Base-by-base conservation (phyloP, 495 filamentous ascomycete species). In the Daldinia caldariorum region DNA sequence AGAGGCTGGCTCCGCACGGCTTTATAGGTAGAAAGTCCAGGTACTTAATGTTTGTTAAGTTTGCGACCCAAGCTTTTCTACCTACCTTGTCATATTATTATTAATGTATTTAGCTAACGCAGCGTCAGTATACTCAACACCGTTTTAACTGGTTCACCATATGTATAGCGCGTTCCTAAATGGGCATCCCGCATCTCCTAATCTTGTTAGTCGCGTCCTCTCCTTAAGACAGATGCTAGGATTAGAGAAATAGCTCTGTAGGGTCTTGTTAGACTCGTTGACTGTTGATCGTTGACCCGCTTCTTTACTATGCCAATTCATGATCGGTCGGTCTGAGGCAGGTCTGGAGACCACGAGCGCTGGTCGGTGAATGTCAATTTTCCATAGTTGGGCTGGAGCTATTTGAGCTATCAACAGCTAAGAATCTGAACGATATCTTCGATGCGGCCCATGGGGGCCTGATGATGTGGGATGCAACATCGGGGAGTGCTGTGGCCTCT, bases 1-100 rank as follows among this genome's bases (percentile, higher is more conserved):
- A 32, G 57, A 35, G 22, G 26, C 47, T 59, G 60, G 56, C 69
- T 72, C 69, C 69, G 69, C 69, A 72, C 41, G 63, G 60, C 63
- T 71, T 71, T 58, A 55, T 66, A 66, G 53, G 26, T 66, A 66
- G 16, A 53, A 61, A 26, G 37, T 65, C 59, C 66, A n/a, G n/a
- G 38, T 63, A 60, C 60, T 55, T 55, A 58, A 50, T 39, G 47
- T 37, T 6, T 55, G 50, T 61, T 61, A 56, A 32, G 13, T 59
- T 59, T 54, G 64, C 31, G 51, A 66, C 56, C 41, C 50, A 66
- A 49, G 9, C 0, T 8, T 62, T 62, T 62, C 62, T 39, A 62
- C 41, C 38, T 67, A 31, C 8, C 18, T 47, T 47, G 20, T 47
- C 10, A 47, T 26, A 26, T 26, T 26, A 26, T 26, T 26, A 26